Evolutionary conservation across 768 basidiomycete genomes (phyloP).

Genomic region (Lentinula guzmanii): DNA sequence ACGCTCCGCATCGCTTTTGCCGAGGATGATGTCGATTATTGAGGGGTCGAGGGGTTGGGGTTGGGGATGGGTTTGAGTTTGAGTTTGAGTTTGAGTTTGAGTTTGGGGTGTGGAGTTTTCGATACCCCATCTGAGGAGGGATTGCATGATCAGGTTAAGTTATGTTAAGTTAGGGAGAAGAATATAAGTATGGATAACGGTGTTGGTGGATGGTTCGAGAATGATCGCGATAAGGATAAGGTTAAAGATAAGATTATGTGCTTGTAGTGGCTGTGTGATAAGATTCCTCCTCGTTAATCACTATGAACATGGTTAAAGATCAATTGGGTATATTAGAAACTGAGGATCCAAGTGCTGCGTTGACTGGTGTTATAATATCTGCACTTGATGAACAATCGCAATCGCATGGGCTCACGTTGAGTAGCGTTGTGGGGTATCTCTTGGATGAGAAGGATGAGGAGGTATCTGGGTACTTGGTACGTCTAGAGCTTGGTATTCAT

Average conservation of each 20-base stretch:
- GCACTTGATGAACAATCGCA: constrained; percentile 26
- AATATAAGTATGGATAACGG: too few relatives aligned
- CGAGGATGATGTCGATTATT: constrained; percentile 82
- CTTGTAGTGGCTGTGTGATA: neutral
- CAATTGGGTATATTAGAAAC: too few relatives aligned
- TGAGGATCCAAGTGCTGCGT: constrained; percentile 18
- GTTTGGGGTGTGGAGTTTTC: constrained; percentile 46
- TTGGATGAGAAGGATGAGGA: constrained; percentile 14
- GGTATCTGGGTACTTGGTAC: constrained; percentile 15
- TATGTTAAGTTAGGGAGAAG: too few relatives aligned
- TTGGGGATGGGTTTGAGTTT: constrained; percentile 26
- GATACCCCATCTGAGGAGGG: constrained; percentile 56
- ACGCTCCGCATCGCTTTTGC: constrained; percentile 71
- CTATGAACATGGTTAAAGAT: too few relatives aligned
- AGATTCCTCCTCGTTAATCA: neutral
- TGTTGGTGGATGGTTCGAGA: neutral
- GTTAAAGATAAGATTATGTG: neutral
- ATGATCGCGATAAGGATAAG: neutral
- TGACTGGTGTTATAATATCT: constrained; percentile 30
- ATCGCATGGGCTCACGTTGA: constrained; percentile 20
- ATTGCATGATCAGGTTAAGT: constrained; percentile 29
- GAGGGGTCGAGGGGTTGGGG: constrained; percentile 65
- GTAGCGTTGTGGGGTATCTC: constrained; percentile 25
- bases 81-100: constrained; percentile 14
- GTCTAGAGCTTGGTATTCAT: neutral